A percentile compares a stretch with the other conserved stretches of the same genome.
Conservation (phyloP, 2,329 filamentous ascomycete genomes). For the Tolypocladium amazonense region DNA sequence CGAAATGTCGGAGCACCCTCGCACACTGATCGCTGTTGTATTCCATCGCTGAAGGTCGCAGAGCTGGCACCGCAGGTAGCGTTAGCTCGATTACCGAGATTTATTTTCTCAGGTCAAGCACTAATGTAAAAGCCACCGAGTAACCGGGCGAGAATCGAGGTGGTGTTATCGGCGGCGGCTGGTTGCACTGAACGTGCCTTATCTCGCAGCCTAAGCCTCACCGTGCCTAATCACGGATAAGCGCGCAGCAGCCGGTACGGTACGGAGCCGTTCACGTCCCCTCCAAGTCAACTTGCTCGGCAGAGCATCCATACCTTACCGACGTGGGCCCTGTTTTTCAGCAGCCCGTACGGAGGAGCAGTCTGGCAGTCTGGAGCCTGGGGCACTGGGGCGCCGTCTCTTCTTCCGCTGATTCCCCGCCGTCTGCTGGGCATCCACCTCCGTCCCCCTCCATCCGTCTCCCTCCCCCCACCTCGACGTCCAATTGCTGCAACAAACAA, state of each 20-base stretch:
- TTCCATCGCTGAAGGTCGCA: no score
- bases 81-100: no score
- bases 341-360: no score
- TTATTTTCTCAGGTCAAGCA: no score
- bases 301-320: background rate
- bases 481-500: background rate
- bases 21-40: no score
- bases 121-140: background rate
- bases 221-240: background rate
- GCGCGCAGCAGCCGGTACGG: background rate
- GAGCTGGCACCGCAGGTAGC: no score
- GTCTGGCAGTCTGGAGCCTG: background rate
- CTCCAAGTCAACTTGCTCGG: background rate
- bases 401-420: background rate
- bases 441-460: background rate
- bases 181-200: background rate
- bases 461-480: background rate
- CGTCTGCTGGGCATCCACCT: background rate
- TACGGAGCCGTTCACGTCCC: background rate
- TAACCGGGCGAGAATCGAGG: background rate
- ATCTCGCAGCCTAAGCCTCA: background rate
- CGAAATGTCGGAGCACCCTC: no score
- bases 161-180: background rate
- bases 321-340: background rate
- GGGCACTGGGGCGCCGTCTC: background rate